A percentile compares a stretch with the other conserved stretches of the same genome.
phyloP scores from a whole-genome alignment of 1,139 yeast species.

The Arxiozyma telluris region DNA sequence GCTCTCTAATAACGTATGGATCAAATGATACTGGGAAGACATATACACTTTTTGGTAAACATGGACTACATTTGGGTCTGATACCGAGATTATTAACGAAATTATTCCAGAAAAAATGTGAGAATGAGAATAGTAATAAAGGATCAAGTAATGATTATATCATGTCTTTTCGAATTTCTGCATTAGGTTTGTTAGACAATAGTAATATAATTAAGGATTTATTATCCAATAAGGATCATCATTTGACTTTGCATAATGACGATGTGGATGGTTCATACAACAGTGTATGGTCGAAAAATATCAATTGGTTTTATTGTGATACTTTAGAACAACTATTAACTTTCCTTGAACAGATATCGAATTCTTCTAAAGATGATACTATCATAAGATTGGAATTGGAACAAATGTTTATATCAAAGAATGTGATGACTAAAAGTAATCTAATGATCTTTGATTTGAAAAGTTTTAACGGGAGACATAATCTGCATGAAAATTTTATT shows the following conservation, averaged over 20 bases:
- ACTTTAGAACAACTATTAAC: not conserved
- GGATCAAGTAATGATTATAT: not conserved
- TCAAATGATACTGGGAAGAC: slow-evolving; percentile 88
- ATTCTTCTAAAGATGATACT: not conserved
- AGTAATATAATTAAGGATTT: not conserved
- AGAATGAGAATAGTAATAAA: not conserved
- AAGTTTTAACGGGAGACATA: not conserved
- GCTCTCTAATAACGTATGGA: slow-evolving; percentile 79
- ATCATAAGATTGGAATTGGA: not conserved
- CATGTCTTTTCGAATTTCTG: not conserved
- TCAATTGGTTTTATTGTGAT: not conserved
- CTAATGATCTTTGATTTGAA: not conserved
- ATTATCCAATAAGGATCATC: not conserved
- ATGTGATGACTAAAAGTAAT: not conserved
- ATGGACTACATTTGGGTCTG: not conserved
- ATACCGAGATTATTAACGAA: not conserved
- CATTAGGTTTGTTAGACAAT: not conserved
- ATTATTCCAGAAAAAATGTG: not conserved
- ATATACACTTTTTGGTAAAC: slow-evolving; percentile 69
- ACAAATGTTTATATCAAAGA: not conserved
- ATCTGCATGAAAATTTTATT: not conserved
- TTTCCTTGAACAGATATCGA: not conserved
- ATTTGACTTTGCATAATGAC: not conserved
- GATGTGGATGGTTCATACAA: not conserved
- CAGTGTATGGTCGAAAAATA: not conserved